phyloP scores from a whole-genome alignment of 495 filamentous ascomycete genomes.

The Cetradonia linearis region DNA sequence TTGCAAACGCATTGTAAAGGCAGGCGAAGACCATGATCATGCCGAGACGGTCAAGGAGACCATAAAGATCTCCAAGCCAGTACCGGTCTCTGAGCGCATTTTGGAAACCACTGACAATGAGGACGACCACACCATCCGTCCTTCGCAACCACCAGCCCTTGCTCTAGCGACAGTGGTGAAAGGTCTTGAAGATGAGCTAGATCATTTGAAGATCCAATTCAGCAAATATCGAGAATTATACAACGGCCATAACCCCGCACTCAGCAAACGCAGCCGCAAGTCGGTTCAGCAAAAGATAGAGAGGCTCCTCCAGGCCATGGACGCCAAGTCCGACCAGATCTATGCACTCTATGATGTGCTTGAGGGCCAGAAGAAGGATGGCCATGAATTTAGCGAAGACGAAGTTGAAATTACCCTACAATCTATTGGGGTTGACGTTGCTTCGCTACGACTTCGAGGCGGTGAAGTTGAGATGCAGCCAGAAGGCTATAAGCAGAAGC shows the following conservation, averaged over 20 bases:
- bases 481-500: constrained; percentile 4
- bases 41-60: constrained; percentile 37
- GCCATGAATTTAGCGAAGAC: constrained; percentile 53
- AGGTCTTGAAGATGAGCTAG: constrained; percentile 68
- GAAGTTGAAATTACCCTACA: constrained; percentile 60
- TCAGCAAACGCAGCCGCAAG: constrained; percentile 59
- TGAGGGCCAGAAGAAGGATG: constrained; percentile 63
- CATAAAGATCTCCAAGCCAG: constrained; percentile 53
- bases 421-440: constrained; percentile 42
- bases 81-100: constrained; percentile 62
- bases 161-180: constrained; percentile 76
- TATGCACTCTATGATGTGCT: constrained; percentile 85
- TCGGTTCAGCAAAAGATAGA: constrained; percentile 54
- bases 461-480: constrained; percentile 4
- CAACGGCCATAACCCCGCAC: constrained; percentile 56
- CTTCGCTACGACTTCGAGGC: constrained; percentile 11
- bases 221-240: constrained; percentile 48
- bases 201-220: constrained; percentile 64
- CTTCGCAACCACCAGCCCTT: constrained; percentile 58
- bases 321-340: constrained; percentile 75
- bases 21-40: constrained; percentile 25
- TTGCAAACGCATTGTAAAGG: constrained; percentile 46
- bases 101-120: constrained; percentile 41
- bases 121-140: constrained; percentile 67
- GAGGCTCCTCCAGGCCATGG: constrained; percentile 52